Base-by-base conservation (phyloP, 768 basidiomycete genomes). In the Phylloporus sp. region DNA sequence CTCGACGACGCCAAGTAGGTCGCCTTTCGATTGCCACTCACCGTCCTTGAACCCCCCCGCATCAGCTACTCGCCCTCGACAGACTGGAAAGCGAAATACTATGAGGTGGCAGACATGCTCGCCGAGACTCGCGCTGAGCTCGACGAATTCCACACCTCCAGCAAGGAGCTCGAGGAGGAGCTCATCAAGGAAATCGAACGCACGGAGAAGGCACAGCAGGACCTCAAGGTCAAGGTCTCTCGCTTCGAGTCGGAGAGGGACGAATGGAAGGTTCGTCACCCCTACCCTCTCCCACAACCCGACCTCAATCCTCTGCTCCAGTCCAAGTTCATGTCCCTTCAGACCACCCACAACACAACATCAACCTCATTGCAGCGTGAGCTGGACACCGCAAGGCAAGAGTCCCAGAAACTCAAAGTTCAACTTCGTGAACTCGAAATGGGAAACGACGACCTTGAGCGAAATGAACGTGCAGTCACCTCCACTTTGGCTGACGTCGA, bases 361-460 rank as follows among this genome's bases (percentile, higher is more conserved):
- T 86, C 86, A 5, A 82, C 86, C 2, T 91, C 91, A 43, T 78
- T 99, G 53, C 95, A 98, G 66, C 84, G 89, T 47, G 90, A 97
- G 67, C 74, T 94, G 36, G 92, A 95, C 58, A 80, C 78, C 46
- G 74, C 89, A 29, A 79, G 90, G 46, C 81, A 86, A 60, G 82
- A 85, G 49, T 76, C 84, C 52, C 85, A 86, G 60, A 72, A 73
- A 40, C 66, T 79, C 50, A 87, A 87, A 67, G 71, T 86, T 18
- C 82, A 86, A 60, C 69, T 92, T 15, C 80, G 89, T 18, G 90
- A 97, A 65, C 73, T 96, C 24, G 95, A 98, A 69, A 87, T 98
- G 81, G 95, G 95, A 38, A 97, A 96, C 60, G 96, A 99, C 60
- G 94, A 98, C 69, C 74, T 99, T 48, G 96, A 98, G 64, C 78